Percentiles rank a stretch among this genome's conserved stretches.
These are phyloP conservation scores for Aquilaria malaccensis DNA, from an alignment of 345 rosid genomes.

Conservation along the genomic window DNA sequence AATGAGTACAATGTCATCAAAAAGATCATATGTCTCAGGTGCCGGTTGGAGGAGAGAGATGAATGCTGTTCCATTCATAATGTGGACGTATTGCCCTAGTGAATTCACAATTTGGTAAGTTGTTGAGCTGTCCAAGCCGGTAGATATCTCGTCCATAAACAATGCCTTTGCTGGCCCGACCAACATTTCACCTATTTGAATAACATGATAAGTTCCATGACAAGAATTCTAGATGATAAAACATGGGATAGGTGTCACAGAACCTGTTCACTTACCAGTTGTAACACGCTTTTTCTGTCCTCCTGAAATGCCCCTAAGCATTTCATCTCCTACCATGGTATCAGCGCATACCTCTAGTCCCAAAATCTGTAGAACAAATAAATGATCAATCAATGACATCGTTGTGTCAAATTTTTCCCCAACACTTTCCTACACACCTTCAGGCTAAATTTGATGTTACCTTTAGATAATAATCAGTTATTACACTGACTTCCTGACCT, in stretches of 20 bases:
- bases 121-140: conserved; percentile 78
- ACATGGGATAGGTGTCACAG: no score
- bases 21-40: conserved; percentile 67
- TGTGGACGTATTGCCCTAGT: conserved; percentile 45
- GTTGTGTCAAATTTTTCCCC: not conserved
- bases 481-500: conserved; percentile 43
- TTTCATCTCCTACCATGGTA: conserved; percentile 48
- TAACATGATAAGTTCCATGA: not conserved
- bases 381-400: no score
- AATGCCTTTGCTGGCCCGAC: conserved; percentile 62
- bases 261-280: conserved; percentile 32
- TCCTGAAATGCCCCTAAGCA: conserved; percentile 68
- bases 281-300: conserved; percentile 69
- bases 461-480: conserved; percentile 55
- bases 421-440: not conserved
- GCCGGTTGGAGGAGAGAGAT: conserved; percentile 85
- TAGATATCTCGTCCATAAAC: conserved; percentile 79
- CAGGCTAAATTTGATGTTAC: conserved; percentile 13
- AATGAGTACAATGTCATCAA: conserved; percentile 63
- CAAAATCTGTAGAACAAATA: conserved; percentile 30
- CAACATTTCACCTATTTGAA: conserved; percentile 31
- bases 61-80: conserved; percentile 50
- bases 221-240: not conserved
- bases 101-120: conserved; percentile 59
- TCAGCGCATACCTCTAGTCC: conserved; percentile 67